Evolutionary conservation across 495 filamentous ascomycete species (phyloP), one percentile per base, ranked within the genome.

Genomic region (Trichoderma reesei): DNA sequence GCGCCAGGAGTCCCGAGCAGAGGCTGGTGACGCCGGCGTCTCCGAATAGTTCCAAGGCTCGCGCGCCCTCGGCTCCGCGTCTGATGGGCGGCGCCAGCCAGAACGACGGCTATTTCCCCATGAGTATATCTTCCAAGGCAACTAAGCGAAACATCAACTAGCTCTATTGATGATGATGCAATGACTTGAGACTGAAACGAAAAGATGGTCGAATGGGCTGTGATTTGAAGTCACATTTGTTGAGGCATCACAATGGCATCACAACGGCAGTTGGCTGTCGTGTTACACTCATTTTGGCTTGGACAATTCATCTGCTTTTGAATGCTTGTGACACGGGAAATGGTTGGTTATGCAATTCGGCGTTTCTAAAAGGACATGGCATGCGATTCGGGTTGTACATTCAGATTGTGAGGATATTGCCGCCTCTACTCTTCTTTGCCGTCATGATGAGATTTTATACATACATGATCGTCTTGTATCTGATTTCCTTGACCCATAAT

Each of bases 1-100:
- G 44, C n/a, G 56, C 62, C 26, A 59, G 33, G 70, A 68, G 66
- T 36, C 66, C 68, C 5, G 71, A 72, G 56, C 69, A 41, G 64
- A 65, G 48, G 18, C 48, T 42, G 39, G 60, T 59, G 46, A 59
- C 64, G 36, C 67, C 68, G 61, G 14, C 66, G 3, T 70, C 72
- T 2, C 71, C 72, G 1, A 80, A 77, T 63, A 76, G 68, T 42
- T 73, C 74, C 10, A 71, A 71, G 44, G 69, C 70, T 5, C 72
- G 78, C 41, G 77, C 75, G 18, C 73, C 75, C 6, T 48, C 59
- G 3, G 26, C 56, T 5, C 39, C 64, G 54, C n/a, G 38, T 14
- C 20, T 51, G 1, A 9, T 7, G 64, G 16, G 60, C 20, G 60
- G 63, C 6, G 2, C 14, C 3, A 51, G 16, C 26, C 54, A 68